phyloP scores from a whole-genome alignment of 805 yeast species.

The Candida insectorum region DNA sequence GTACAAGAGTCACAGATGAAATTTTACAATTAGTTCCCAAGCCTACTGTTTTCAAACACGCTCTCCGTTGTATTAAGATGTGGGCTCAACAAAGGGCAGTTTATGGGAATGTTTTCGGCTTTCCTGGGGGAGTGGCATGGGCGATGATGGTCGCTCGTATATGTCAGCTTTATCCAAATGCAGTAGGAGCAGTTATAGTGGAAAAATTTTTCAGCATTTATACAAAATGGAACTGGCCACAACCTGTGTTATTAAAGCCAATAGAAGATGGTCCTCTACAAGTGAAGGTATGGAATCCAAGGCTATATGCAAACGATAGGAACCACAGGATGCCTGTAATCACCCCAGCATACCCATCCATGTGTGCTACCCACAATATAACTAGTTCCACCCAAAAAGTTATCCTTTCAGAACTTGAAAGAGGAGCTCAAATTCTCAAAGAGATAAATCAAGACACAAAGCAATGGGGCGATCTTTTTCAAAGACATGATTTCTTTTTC shows the following conservation, averaged over 20 bases:
- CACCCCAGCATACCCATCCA: constrained; percentile 96
- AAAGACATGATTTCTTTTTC: constrained; percentile 77
- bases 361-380: constrained; percentile 98
- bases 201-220: constrained; percentile 84
- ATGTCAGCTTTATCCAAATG: constrained; percentile 94
- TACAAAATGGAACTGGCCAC: constrained; percentile 96
- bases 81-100: constrained; percentile 97
- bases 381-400: constrained; percentile 83
- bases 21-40: constrained; percentile 87
- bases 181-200: constrained; percentile 89
- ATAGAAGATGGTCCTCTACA: constrained; percentile 97
- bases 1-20: constrained; percentile 96
- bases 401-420: constrained; percentile 70
- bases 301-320: constrained; percentile 82
- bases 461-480: constrained; percentile 73
- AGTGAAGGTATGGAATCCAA: constrained; percentile 96
- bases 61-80: constrained; percentile 85
- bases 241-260: constrained; percentile 87
- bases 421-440: constrained; percentile 71
- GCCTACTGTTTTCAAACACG: constrained; percentile 87
- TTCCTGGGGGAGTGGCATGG: constrained; percentile 99
- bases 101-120: constrained; percentile 92
- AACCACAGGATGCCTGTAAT: constrained; percentile 95
- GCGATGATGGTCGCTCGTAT: constrained; percentile 98
- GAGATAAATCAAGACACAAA: constrained; percentile 62